Evolutionary conservation across 306 rosid genomes (phyloP).

Genomic region (Quercus parvula): DNA sequence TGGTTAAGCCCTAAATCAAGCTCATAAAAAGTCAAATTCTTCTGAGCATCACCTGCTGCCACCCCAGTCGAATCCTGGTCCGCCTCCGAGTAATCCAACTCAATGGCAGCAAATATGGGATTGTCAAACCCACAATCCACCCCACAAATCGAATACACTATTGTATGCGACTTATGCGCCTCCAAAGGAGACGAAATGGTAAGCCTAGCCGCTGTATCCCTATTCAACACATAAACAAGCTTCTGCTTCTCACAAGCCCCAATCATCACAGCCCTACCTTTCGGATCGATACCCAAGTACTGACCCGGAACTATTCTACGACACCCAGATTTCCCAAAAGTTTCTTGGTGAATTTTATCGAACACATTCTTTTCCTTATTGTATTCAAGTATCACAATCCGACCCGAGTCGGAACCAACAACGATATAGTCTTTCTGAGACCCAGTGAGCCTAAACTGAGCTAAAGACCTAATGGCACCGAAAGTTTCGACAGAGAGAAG

Average conservation of each 20-base stretch:
- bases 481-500: constrained; percentile 89
- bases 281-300: constrained; percentile 83
- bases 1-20: constrained; percentile 94
- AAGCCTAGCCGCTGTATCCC: constrained; percentile 90
- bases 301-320: constrained; percentile 93
- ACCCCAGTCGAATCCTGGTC: constrained; percentile 83
- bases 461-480: constrained; percentile 78
- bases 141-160: constrained; percentile 90
- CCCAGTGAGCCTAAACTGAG: constrained; percentile 86
- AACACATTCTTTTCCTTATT: constrained; percentile 83
- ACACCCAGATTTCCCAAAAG: constrained; percentile 91
- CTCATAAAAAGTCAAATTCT: constrained; percentile 79
- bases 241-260: constrained; percentile 98
- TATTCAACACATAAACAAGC: constrained; percentile 86
- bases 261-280: constrained; percentile 93
- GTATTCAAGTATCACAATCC: constrained; percentile 86
- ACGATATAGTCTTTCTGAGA: constrained; percentile 85
- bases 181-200: constrained; percentile 92
- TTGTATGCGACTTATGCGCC: constrained; percentile 81
- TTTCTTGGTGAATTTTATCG: constrained; percentile 88
- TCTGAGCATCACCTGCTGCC: constrained; percentile 83
- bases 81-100: constrained; percentile 84
- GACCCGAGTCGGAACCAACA: constrained; percentile 89
- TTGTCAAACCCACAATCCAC: constrained; percentile 97
- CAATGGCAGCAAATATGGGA: constrained; percentile 90